Percentiles rank a stretch among this genome's conserved stretches.
These are phyloP conservation scores for Cladobotryum protrusum DNA, from an alignment of 2,329 filamentous ascomycete genomes.

Conservation along the genomic window DNA sequence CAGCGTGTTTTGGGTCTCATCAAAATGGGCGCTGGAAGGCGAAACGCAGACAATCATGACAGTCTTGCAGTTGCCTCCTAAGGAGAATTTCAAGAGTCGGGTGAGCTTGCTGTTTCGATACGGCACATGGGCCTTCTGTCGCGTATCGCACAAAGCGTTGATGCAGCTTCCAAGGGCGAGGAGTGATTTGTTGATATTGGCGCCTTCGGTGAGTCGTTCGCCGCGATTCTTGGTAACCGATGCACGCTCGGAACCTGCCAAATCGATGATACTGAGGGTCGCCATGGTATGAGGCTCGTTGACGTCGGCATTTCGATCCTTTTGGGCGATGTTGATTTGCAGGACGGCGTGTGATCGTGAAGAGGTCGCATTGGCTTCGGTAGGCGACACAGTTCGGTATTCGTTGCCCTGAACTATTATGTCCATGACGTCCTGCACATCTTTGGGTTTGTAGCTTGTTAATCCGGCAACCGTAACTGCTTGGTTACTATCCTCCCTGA, in stretches of 20 bases:
- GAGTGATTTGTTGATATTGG: slow-evolving; percentile 98
- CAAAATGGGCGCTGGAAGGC: slow-evolving; percentile 91
- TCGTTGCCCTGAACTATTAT: slow-evolving; percentile 97
- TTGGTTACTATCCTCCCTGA: slow-evolving; percentile 91
- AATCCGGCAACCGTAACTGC: slow-evolving; percentile 85
- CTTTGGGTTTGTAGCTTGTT: slow-evolving; percentile 83
- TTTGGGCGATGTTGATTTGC: slow-evolving; percentile 92
- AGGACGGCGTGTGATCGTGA: slow-evolving; percentile 95
- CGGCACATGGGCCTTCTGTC: slow-evolving; percentile 88
- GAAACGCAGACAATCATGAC: slow-evolving; percentile 99
- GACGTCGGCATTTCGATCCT: slow-evolving; percentile 85
- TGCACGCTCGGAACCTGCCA: slow-evolving; percentile 91
- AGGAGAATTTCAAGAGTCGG: slow-evolving; percentile 88
- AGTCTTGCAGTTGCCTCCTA: slow-evolving; percentile 96
- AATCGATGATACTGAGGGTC: slow-evolving; percentile 94
- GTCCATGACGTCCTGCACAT: slow-evolving; percentile 97
- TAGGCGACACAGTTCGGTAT: slow-evolving; percentile 90
- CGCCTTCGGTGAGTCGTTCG: slow-evolving; percentile 83
- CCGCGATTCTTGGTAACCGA: slow-evolving; percentile 96
- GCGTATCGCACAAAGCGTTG: slow-evolving; percentile 90
- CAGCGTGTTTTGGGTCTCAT: slow-evolving; percentile 96
- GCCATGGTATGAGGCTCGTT: slow-evolving; percentile 98
- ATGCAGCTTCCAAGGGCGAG: slow-evolving; percentile 94
- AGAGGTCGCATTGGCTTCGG: slow-evolving; percentile 93
- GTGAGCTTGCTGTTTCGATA: slow-evolving; percentile 98